A percentile compares a stretch with the other conserved stretches of the same genome.
Evolutionary conservation across 805 yeast species (phyloP).

Genomic region (Kodamaea restingae): DNA sequence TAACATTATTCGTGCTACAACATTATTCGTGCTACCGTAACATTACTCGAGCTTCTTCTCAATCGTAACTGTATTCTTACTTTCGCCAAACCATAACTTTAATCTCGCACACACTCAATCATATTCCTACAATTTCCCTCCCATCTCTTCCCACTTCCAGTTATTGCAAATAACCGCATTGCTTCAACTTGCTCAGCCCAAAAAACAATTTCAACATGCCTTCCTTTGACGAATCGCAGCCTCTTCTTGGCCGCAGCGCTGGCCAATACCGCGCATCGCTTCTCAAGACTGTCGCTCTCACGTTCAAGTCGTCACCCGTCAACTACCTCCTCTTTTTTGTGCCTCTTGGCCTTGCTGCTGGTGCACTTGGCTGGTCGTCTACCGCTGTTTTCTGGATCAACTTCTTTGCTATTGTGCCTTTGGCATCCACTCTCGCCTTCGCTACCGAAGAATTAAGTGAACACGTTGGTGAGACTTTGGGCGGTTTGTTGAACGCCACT

Average conservation of each 20-base stretch:
- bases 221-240: conserved; percentile 4
- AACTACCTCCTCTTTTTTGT: conserved; percentile 76
- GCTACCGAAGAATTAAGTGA: conserved; percentile 92
- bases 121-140: too few species aligned
- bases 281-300: conserved; percentile 17
- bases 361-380: conserved; percentile 52
- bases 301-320: conserved; percentile 59
- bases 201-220: conserved; percentile 4
- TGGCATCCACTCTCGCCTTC: conserved; percentile 84
- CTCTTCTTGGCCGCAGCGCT: conserved; percentile 6
- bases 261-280: conserved; percentile 9
- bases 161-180: too few species aligned
- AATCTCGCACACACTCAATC: too few species aligned
- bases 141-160: too few species aligned
- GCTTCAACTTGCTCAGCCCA: too few species aligned
- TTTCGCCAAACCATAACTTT: too few species aligned
- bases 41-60: too few species aligned
- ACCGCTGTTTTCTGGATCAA: conserved; percentile 62
- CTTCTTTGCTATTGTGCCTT: conserved; percentile 86
- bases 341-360: conserved; percentile 85
- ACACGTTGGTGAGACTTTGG: conserved; percentile 85
- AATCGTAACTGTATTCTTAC: too few species aligned
- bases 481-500: conserved; percentile 93
- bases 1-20: too few species aligned
- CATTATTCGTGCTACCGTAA: too few species aligned